Base-by-base conservation (phyloP, 2,329 filamentous ascomycete genomes). In the Didymella pinodella region DNA sequence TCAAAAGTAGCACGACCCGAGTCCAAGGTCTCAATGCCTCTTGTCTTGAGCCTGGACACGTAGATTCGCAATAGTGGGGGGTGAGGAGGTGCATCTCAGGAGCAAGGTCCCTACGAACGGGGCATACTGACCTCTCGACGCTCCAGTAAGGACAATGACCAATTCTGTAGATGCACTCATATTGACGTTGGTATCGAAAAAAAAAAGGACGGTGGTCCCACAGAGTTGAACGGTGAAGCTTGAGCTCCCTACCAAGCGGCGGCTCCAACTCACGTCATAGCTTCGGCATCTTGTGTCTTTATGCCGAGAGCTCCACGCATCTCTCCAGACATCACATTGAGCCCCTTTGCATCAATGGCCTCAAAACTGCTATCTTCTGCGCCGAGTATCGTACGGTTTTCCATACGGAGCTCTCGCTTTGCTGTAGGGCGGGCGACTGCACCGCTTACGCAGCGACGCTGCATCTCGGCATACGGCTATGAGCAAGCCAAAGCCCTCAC, bases 401-500 rank as follows among this genome's bases (percentile, higher is more conserved):
- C 68, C 41, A 20, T 36, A 28, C 57, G 51, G 10, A 40, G 28
- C 28, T 16, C 52, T 20, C 64, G 54, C 41, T 58, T 60, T 29
- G 54, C 62, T 28, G 31, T 57, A 20, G 41, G 57, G 38, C 44
- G 52, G 40, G 29, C 52, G 14, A 47, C 44, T 56, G 43, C 11
- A 51, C 22, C 50, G 29, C 59, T 58, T 29, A 50, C 59, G 3
- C 74, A 75, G 45, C 75, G 74, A 53, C 81, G 84, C 61, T 70
- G 64, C 66, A 83, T 85, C 66, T 85, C 83, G 41, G 83, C 82
- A 22, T 93, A 92, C 74, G 91, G 91, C 70, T 95, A 95, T 79
- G 91, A 90, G 41, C 91, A 94, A 78, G 89, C 91, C 64, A 93
- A 93, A 81, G 86, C 89, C n/a, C 86, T 95, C 65, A 87, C 91